Percentiles rank a stretch among this genome's conserved stretches.
Conservation (phyloP, 208 protist species). For the Leishmania mexicana region DNA sequence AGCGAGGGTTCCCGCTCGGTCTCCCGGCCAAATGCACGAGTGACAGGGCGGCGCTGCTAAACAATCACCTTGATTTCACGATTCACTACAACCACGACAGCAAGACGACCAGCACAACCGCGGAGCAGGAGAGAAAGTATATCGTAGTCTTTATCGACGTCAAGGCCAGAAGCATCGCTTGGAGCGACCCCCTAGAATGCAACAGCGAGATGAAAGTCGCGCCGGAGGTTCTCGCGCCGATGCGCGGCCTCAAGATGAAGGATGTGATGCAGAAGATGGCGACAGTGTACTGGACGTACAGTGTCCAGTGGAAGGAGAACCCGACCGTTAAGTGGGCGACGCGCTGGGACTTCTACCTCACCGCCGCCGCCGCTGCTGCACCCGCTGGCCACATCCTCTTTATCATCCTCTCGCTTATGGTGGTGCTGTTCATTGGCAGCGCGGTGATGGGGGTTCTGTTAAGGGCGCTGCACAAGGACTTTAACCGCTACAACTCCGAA, state of each 20-base stretch:
- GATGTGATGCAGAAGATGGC: slow-evolving; percentile 27
- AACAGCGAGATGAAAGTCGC: background rate
- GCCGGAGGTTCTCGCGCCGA: background rate
- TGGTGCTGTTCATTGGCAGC: slow-evolving; percentile 91
- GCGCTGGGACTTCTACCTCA: slow-evolving; percentile 97
- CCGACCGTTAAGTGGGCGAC: slow-evolving; percentile 93
- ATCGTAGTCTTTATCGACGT: slow-evolving; percentile 80
- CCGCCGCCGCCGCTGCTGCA: slow-evolving; percentile 64
- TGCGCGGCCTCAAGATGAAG: slow-evolving; percentile 27
- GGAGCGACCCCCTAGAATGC: slow-evolving; percentile 19
- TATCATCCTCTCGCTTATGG: slow-evolving; percentile 96
- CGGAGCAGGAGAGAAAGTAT: slow-evolving; percentile 28
- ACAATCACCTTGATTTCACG: slow-evolving; percentile 83
- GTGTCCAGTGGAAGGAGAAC: slow-evolving; percentile 68
- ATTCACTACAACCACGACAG: slow-evolving; percentile 70
- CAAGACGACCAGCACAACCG: background rate
- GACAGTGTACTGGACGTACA: slow-evolving; percentile 84
- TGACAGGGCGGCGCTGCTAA: slow-evolving; percentile 39
- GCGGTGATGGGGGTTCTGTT: slow-evolving; percentile 95
- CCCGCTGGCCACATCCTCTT: slow-evolving; percentile 93
- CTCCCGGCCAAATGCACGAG: slow-evolving; percentile 44
- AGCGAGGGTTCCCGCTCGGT: slow-evolving; percentile 80
- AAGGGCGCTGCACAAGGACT: slow-evolving; percentile 96
- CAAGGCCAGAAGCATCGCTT: slow-evolving; percentile 51
- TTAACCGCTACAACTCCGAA: slow-evolving; percentile 92